Evolutionary conservation across 495 filamentous ascomycete genomes (phyloP), one percentile per base, ranked within the genome.

Genomic region (Daldinia decipiens): DNA sequence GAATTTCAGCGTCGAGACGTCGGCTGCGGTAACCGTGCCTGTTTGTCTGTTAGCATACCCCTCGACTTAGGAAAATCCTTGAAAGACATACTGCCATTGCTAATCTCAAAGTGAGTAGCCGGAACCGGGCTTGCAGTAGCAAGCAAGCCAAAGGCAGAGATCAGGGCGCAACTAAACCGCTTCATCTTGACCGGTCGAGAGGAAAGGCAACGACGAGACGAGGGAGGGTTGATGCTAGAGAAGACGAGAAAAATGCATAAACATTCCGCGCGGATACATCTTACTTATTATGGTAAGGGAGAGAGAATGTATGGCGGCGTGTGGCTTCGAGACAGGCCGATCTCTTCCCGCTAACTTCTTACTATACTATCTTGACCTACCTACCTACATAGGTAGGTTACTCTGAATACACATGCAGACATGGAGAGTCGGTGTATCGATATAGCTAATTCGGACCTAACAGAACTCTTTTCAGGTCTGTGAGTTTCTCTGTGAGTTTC

Each of bases 1-100:
- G 67, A 93, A 80, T 4, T 83, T 78, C 51, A 95, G 79, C 43
- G 85, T 80, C 24, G 75, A 53, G n/a, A 89, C 74, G 32, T 85
- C 76, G 1, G 67, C 65, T 0, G 73, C 15, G 0, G 83, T 78
- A 32, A 81, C 68, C 1, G 69, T 31, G 2, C 52, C 70, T 74
- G 65, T 39, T 57, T 73, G 57, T 66, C 38, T 56, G 54, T 61
- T 61, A 59, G 36, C 29, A 29, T 67, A 9, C n/a, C 17, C 43
- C 26, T 53, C 12, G 12, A 29, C n/a, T 43, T 61, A 1, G 11
- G 5, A 15, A 17, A 1, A 3, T 45, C 24, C 13, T 43, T 51
- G 8, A 59, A 15, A 32, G 1, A 65, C 65, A 31, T 69, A 73
- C 70, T 65, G 53, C 60, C 54, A 29, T 52, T 11, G 3, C 15